Evolutionary conservation across 176 grass and related monocot genomes (phyloP).

Genomic region (Triticum monococcum): DNA sequence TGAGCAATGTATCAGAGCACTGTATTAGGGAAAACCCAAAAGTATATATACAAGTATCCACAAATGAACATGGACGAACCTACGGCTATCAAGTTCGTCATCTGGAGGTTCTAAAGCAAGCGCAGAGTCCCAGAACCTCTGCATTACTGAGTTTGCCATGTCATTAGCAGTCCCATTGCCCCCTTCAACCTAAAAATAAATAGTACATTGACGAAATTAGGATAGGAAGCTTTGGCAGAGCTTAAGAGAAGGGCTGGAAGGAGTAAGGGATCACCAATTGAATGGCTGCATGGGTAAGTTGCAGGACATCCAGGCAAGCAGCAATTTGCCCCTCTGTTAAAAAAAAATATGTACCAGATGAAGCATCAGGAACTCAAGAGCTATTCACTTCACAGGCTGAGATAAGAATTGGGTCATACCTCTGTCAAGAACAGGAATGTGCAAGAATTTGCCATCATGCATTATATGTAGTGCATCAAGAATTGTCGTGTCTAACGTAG

Average conservation of each 20-base stretch:
- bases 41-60: background rate
- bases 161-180: conserved; percentile 76
- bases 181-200: conserved; percentile 75
- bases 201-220: conserved; percentile 27
- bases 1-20: conserved; percentile 32
- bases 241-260: background rate
- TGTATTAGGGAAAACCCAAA: conserved; percentile 10
- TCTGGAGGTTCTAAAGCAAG: conserved; percentile 91
- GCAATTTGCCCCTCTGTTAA: conserved; percentile 68
- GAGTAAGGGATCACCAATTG: conserved; percentile 70
- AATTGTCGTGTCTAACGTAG: conserved; percentile 83
- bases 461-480: conserved; percentile 95
- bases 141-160: conserved; percentile 88
- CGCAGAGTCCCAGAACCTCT: conserved; percentile 97
- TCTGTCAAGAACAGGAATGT: conserved; percentile 86
- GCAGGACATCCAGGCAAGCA: conserved; percentile 92
- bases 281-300: conserved; percentile 91
- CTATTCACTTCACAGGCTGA: background rate
- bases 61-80: conserved; percentile 44
- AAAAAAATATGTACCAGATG: conserved; percentile 36
- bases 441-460: conserved; percentile 97
- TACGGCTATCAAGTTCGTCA: conserved; percentile 74
- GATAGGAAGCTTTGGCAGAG: background rate
- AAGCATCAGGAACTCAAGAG: conserved; percentile 20
- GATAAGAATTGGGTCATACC: conserved; percentile 47